Conservation (phyloP, 768 basidiomycete species). For the Russula griseocarnosa region DNA sequence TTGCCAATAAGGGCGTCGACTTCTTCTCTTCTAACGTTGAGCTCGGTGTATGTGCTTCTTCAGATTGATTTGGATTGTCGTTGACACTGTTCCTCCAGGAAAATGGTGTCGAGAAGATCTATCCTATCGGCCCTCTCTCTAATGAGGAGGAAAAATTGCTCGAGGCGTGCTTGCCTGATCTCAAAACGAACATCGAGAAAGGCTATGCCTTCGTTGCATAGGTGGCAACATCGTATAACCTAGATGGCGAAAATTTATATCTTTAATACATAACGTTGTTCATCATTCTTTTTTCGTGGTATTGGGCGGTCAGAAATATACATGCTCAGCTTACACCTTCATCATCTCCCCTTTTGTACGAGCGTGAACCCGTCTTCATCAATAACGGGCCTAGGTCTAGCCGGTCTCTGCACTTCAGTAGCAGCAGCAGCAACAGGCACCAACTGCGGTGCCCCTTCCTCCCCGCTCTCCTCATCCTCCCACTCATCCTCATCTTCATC, state of each 20-base stretch:
- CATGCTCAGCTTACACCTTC: slow-evolving; percentile 15
- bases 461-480: slow-evolving; percentile 34
- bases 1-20: slow-evolving; percentile 77
- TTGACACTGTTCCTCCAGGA: slow-evolving; percentile 39
- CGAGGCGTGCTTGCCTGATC: slow-evolving; percentile 81
- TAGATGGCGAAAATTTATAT: slow-evolving; percentile 14
- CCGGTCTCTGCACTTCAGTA: slow-evolving; percentile 28
- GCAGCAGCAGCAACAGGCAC: slow-evolving; percentile 36
- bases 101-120: slow-evolving; percentile 91
- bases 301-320: slow-evolving; percentile 13
- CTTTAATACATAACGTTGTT: slow-evolving; percentile 21
- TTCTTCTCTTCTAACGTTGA: slow-evolving; percentile 95
- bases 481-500: slow-evolving; percentile 48
- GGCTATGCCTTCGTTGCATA: slow-evolving; percentile 68
- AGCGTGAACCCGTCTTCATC: slow-evolving; percentile 93
- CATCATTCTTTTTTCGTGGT: slow-evolving; percentile 1
- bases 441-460: slow-evolving; percentile 53
- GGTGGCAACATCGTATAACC: slow-evolving; percentile 17
- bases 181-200: slow-evolving; percentile 98
- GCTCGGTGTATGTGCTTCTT: slow-evolving; percentile 67
- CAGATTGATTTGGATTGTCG: slow-evolving; percentile 2
- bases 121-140: slow-evolving; percentile 74
- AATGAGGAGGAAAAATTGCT: slow-evolving; percentile 82
- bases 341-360: slow-evolving; percentile 50
- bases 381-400: slow-evolving; percentile 61